Evolutionary conservation across 2,329 filamentous ascomycete species (phyloP).

Genomic region (Pseudodiploospora longispora): DNA sequence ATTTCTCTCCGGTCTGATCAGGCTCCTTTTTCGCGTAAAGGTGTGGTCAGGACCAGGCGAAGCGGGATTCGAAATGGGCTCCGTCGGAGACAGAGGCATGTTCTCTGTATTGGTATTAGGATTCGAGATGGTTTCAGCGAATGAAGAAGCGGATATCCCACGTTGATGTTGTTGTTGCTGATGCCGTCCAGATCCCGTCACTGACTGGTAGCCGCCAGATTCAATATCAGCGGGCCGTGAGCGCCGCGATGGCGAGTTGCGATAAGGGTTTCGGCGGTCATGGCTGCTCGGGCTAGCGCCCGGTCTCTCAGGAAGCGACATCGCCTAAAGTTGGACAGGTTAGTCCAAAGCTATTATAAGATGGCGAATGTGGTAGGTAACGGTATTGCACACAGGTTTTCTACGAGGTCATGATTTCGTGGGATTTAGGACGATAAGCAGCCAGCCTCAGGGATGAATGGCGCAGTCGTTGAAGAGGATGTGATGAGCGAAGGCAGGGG

Average conservation of each 20-base stretch:
- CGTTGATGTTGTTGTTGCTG: constrained; percentile 34
- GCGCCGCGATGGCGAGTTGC: constrained; percentile 60
- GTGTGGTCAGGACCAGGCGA: constrained; percentile 23
- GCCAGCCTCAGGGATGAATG: no score
- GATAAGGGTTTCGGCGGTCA: constrained; percentile 56
- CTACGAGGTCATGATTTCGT: background rate
- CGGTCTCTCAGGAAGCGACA: constrained; percentile 59
- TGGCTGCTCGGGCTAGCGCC: constrained; percentile 49
- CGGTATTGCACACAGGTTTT: no score
- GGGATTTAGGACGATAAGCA: no score
- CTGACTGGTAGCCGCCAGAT: constrained; percentile 44
- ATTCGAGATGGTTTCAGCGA: constrained; percentile 48
- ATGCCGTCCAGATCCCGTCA: constrained; percentile 26
- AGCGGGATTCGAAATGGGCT: constrained; percentile 23
- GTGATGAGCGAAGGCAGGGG: no score
- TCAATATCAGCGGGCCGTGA: constrained; percentile 63
- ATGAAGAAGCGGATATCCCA: constrained; percentile 50
- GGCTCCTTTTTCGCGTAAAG: constrained; percentile 67
- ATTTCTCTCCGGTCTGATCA: constrained; percentile 82
- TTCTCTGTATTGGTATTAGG: constrained; percentile 49
- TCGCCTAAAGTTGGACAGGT: constrained; percentile 30
- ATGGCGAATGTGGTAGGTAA: no score
- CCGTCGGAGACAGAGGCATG: constrained; percentile 44
- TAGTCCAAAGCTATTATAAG: constrained; percentile 5
- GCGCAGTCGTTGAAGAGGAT: no score